A percentile compares a stretch with the other conserved stretches of the same genome.
These are phyloP conservation scores for Mortierella sp. DNA, from an alignment of 371 early-diverging fungal genomes.

Conservation along the genomic window DNA sequence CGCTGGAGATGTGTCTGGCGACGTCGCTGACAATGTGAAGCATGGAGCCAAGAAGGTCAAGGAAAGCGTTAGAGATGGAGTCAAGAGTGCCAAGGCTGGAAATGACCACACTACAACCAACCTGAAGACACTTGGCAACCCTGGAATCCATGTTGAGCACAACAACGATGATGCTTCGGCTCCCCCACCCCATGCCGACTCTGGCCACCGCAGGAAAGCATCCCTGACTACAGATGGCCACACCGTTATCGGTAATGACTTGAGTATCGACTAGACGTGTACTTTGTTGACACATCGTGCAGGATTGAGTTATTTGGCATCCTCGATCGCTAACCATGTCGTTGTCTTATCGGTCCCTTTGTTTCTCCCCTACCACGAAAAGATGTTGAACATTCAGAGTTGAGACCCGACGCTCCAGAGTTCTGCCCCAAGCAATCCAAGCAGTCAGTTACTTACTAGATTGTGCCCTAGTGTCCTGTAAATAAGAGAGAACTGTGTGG, in stretches of 20 bases:
- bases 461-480: too few relatives aligned
- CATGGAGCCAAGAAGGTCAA: constrained; percentile 20
- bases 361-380: not conserved
- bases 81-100: constrained; percentile 9
- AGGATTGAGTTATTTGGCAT: too few relatives aligned
- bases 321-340: not conserved
- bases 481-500: too few relatives aligned
- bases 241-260: constrained; percentile 36
- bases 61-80: too few relatives aligned
- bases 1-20: constrained; percentile 18
- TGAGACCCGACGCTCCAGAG: constrained; percentile 48
- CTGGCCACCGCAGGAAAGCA: constrained; percentile 24
- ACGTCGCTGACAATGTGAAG: too few relatives aligned
- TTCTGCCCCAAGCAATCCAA: constrained; percentile 40
- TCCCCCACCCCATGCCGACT: constrained; percentile 33
- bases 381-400: constrained; percentile 48
- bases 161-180: constrained; percentile 10
- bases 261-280: constrained; percentile 7
- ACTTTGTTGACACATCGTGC: not conserved
- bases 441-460: constrained; percentile 16
- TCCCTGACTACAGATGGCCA: constrained; percentile 9
- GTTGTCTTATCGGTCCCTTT: not conserved
- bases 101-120: constrained; percentile 13
- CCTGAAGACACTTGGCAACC: constrained; percentile 32
- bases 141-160: constrained; percentile 16